Percentiles rank a stretch among this genome's conserved stretches.
phyloP scores from a whole-genome alignment of 805 yeast species.

The Candida yuanshanica region DNA sequence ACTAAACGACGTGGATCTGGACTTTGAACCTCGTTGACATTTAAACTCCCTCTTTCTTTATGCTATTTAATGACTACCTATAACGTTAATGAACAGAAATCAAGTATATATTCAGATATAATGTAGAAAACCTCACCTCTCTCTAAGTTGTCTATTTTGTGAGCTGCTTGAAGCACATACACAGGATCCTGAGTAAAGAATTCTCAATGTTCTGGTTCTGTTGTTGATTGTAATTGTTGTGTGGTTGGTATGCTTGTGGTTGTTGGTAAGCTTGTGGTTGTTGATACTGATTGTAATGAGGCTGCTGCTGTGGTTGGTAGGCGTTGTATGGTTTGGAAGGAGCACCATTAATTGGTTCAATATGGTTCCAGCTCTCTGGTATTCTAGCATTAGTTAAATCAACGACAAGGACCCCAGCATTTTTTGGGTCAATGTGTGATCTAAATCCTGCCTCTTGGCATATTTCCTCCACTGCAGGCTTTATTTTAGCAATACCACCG shows the following conservation, averaged over 20 bases:
- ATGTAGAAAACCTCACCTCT: no score
- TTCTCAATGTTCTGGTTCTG: slow-evolving; percentile 13
- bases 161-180: slow-evolving; percentile 29
- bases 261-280: slow-evolving; percentile 11
- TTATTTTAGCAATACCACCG: slow-evolving; percentile 77
- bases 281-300: slow-evolving; percentile 20
- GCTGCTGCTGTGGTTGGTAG: slow-evolving; percentile 27
- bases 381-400: slow-evolving; percentile 47
- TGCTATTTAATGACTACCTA: neutral
- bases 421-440: slow-evolving; percentile 59
- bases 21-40: slow-evolving; percentile 5
- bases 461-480: slow-evolving; percentile 80
- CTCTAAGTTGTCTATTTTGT: slow-evolving; percentile 11
- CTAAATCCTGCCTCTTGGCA: slow-evolving; percentile 62
- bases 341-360: slow-evolving; percentile 6
- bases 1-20: slow-evolving; percentile 13
- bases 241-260: slow-evolving; percentile 16
- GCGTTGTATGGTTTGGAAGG: slow-evolving; percentile 28
- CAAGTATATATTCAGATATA: no score
- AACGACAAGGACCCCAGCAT: slow-evolving; percentile 75
- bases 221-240: slow-evolving; percentile 12
- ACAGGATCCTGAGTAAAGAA: slow-evolving; percentile 26
- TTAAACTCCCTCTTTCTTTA: neutral
- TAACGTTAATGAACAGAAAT: neutral
- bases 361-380: slow-evolving; percentile 32